Evolutionary conservation across 2,329 filamentous ascomycete species (phyloP).

Genomic region (Stylonectria norvegica): DNA sequence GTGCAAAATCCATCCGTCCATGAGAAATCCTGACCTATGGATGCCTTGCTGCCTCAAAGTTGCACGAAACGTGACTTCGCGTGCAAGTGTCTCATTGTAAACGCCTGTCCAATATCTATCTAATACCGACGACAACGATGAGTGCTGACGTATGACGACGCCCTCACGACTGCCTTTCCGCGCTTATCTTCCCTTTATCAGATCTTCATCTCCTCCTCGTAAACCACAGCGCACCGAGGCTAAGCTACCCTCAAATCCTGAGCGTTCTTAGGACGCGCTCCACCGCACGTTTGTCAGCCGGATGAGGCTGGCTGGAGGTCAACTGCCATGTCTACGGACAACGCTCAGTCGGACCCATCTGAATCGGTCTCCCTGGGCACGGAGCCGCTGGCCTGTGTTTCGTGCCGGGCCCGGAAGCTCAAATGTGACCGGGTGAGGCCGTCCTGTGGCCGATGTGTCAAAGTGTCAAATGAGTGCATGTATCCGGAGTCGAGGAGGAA

Average conservation of each 20-base stretch:
- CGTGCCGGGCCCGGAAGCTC: slow-evolving; percentile 80
- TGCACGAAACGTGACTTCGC: background rate
- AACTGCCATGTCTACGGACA: slow-evolving; percentile 21
- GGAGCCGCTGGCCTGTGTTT: slow-evolving; percentile 70
- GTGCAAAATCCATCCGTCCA: background rate
- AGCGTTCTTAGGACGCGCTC: background rate
- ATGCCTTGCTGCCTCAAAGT: background rate
- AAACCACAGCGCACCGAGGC: too few species aligned
- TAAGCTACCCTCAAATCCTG: too few species aligned
- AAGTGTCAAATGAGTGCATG: slow-evolving; percentile 71
- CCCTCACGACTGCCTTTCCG: too few species aligned
- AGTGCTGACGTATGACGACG: background rate
- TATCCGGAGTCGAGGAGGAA: slow-evolving; percentile 90
- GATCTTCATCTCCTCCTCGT: background rate
- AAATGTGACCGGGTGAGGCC: slow-evolving; percentile 81
- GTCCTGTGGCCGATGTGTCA: slow-evolving; percentile 74
- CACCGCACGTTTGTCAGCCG: slow-evolving; percentile 4
- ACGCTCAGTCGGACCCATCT: slow-evolving; percentile 20
- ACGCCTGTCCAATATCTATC: too few species aligned
- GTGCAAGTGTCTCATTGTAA: background rate
- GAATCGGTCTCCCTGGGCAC: slow-evolving; percentile 17
- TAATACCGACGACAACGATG: background rate
- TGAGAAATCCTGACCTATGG: background rate
- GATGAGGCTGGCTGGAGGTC: slow-evolving; percentile 15
- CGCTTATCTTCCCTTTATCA: background rate